Percentiles rank a stretch among this genome's conserved stretches.
These are phyloP conservation scores for Yamadazyma sp. DNA, from an alignment of 805 yeast genomes.

Conservation along the genomic window DNA sequence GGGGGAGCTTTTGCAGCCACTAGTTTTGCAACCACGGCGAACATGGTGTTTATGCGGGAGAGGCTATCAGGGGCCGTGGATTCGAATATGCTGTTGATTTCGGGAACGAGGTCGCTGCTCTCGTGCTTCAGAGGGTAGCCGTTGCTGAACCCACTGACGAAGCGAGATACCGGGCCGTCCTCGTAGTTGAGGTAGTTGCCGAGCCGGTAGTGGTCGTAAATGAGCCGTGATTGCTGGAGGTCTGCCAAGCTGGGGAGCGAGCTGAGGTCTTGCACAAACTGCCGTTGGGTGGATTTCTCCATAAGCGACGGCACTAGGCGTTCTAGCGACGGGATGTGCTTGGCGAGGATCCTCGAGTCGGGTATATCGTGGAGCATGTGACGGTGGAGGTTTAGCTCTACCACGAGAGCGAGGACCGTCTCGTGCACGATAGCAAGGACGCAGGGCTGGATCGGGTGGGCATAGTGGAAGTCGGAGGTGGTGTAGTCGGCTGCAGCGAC, in stretches of 20 bases:
- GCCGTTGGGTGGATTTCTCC: neutral
- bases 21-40: neutral
- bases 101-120: neutral
- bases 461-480: too few relatives aligned
- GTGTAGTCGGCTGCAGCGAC: too few relatives aligned
- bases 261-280: neutral
- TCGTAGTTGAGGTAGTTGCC: conserved; percentile 34
- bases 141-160: conserved; percentile 15
- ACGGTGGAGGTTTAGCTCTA: conserved; percentile 30
- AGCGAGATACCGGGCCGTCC: conserved; percentile 26
- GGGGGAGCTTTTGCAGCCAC: conserved; percentile 12
- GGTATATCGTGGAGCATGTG: conserved; percentile 14
- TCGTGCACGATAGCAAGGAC: conserved; percentile 12
- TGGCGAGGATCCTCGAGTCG: conserved; percentile 8
- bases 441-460: conserved; percentile 11
- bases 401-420: conserved; percentile 26
- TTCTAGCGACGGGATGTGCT: conserved; percentile 1
- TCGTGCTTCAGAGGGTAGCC: conserved; percentile 3
- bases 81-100: conserved; percentile 1
- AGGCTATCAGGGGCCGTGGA: neutral
- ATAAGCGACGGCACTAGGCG: neutral
- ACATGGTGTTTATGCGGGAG: neutral
- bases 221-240: conserved; percentile 2
- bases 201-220: conserved; percentile 23
- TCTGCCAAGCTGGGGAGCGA: neutral